Evolutionary conservation across 2,329 filamentous ascomycete species (phyloP).

Genomic region (Corinectria fuckeliana): DNA sequence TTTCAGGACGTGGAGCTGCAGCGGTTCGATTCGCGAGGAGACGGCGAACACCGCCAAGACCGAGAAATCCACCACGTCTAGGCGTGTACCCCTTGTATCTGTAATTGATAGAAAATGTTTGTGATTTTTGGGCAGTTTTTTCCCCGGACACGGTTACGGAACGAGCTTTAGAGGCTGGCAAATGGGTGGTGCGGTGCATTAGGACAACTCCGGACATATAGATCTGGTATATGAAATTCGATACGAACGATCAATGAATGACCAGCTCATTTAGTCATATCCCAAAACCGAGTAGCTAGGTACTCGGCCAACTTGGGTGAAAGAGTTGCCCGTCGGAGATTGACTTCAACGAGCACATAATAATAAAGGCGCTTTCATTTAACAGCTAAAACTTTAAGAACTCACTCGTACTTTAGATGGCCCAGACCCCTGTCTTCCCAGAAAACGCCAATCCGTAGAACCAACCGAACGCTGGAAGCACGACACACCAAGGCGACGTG

Average conservation of each 20-base stretch:
- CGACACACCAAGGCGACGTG: conserved; percentile 5
- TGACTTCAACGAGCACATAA: too few relatives aligned
- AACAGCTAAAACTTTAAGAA: conserved; percentile 31
- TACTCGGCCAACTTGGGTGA: too few relatives aligned
- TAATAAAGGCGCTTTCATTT: conserved; percentile 29
- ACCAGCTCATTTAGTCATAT: conserved; percentile 6
- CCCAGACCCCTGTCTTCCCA: conserved; percentile 29
- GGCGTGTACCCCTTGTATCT: neutral
- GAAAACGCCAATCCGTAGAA: conserved; percentile 36
- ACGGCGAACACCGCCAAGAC: conserved; percentile 17
- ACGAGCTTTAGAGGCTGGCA: neutral
- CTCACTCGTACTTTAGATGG: conserved; percentile 27
- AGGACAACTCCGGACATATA: conserved; percentile 1
- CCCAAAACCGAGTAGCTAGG: neutral
- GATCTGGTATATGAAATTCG: conserved; percentile 9
- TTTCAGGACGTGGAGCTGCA: conserved; percentile 45
- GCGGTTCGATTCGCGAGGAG: conserved; percentile 26
- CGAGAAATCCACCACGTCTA: neutral
- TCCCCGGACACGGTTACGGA: conserved; percentile 1
- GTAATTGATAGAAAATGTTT: neutral
- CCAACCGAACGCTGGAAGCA: conserved; percentile 26
- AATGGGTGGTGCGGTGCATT: conserved; percentile 10
- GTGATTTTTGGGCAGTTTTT: neutral
- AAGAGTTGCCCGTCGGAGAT: too few relatives aligned
- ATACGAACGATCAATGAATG: conserved; percentile 8